These are phyloP conservation scores for Paulownia fortunei DNA, from an alignment of 257 asterid species.

Conservation along the genomic window DNA sequence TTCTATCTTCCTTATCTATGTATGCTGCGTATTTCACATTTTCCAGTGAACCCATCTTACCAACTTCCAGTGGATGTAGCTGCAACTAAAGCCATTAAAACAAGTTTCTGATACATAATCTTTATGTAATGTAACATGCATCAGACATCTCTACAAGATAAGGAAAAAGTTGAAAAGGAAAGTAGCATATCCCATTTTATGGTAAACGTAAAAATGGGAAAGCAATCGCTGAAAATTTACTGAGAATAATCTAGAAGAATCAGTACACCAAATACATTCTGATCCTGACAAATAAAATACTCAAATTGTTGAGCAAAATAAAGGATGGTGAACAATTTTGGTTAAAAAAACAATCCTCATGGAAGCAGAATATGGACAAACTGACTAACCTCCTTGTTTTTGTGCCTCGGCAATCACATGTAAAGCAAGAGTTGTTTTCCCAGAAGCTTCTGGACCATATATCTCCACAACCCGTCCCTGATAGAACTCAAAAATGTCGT, in stretches of 20 bases:
- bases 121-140: background rate
- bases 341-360: background rate
- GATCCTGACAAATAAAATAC: background rate
- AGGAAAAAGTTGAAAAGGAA: background rate
- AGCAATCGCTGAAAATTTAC: background rate
- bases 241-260: background rate
- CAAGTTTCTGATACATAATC: background rate
- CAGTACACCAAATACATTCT: background rate
- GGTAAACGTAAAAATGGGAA: background rate
- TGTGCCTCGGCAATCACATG: conserved; percentile 98
- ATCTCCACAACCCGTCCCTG: conserved; percentile 97
- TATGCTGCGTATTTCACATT: too few species aligned
- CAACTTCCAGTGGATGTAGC: background rate
- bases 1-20: background rate
- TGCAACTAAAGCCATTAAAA: background rate
- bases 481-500: conserved; percentile 19
- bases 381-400: conserved; percentile 79
- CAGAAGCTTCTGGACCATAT: conserved; percentile 98
- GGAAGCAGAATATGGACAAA: conserved; percentile 3
- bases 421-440: conserved; percentile 95
- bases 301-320: background rate
- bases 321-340: background rate
- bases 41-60: background rate
- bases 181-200: background rate
- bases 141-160: background rate